Evolutionary conservation across 2,329 filamentous ascomycete genomes (phyloP), one percentile per base, ranked within the genome.

Genomic region (Penicillium sp.): DNA sequence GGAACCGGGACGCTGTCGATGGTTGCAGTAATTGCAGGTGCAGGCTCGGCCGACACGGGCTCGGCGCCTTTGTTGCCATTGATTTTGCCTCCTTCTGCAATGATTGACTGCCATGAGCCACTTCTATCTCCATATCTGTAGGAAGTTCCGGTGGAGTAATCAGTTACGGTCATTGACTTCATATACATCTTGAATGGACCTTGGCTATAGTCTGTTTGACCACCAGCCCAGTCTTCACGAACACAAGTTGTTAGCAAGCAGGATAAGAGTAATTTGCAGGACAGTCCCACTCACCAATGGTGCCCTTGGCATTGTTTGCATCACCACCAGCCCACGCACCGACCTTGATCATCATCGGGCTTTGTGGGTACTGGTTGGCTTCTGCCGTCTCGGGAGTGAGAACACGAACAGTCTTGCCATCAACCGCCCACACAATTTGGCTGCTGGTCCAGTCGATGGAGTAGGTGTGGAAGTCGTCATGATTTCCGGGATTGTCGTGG

Each of bases 281-380:
- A 7, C 8, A 7, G 12, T 30, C 8, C 19, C n/a, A 72, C 77
- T 70, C 69, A 80, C 77, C 65, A 66, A 97, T 90, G 16, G 93
- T 97, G 55, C 94, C 94, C 14, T 81, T 73, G 1, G 86, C 69
- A 73, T 97, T 97, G 28, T 80, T 81, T 0, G 90, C 76, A 73
- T 97, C 94, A 64, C 94, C 94, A 68, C 91, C 94, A 50, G 90
- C 87, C 94, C 94, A 99, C 54, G 88, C 80, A 58, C 94, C 94
- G 66, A 97, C 86, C 75, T 93, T 95, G 76, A 97, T 78, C 75
- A 91, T 88, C 91, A 96, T 96, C 4, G 94, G 94, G 0, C 91
- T 91, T 77, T 99, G 94, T 8, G 94, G 94, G 70, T 95, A 99
- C 74, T 96, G 89, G 60, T 70, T 67, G 37, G 81, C 70, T 58